These are phyloP conservation scores for Malus hybrid DNA, from an alignment of 331 rosid genomes.

Conservation along the genomic window DNA sequence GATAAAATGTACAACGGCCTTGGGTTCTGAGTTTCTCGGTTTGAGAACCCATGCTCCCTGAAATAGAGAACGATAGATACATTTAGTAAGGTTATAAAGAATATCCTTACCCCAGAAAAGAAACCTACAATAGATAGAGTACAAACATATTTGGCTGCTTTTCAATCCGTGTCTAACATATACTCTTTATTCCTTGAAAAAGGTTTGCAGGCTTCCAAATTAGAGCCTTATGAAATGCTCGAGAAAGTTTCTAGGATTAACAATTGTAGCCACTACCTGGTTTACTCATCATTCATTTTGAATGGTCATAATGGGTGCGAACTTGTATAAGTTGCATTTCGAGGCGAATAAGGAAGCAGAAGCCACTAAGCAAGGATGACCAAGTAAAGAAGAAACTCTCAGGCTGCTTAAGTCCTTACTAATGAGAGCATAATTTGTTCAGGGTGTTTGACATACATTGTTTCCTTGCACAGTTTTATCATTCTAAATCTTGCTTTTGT, in stretches of 20 bases:
- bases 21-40: conserved; percentile 62
- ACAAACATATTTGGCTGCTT: not conserved
- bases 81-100: not conserved
- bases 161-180: not conserved
- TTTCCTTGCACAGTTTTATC: not conserved
- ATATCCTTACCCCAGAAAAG: conserved; percentile 5
- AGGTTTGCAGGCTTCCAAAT: not conserved
- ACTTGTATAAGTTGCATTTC: not conserved
- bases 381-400: not conserved
- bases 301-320: not conserved
- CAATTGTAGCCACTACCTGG: not conserved
- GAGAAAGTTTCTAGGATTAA: not conserved
- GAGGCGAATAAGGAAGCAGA: not conserved
- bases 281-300: not conserved
- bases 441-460: not conserved
- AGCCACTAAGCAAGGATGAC: not conserved
- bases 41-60: conserved; percentile 97
- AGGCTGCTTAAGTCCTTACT: not conserved
- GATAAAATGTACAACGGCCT: conserved; percentile 78
- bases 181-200: not conserved
- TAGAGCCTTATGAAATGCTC: no score
- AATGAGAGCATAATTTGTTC: not conserved
- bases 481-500: not conserved
- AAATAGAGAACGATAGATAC: conserved; percentile 9
- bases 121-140: not conserved